Conservation (phyloP, 2,329 filamentous ascomycete genomes). For the Colletotrichum sp. region DNA sequence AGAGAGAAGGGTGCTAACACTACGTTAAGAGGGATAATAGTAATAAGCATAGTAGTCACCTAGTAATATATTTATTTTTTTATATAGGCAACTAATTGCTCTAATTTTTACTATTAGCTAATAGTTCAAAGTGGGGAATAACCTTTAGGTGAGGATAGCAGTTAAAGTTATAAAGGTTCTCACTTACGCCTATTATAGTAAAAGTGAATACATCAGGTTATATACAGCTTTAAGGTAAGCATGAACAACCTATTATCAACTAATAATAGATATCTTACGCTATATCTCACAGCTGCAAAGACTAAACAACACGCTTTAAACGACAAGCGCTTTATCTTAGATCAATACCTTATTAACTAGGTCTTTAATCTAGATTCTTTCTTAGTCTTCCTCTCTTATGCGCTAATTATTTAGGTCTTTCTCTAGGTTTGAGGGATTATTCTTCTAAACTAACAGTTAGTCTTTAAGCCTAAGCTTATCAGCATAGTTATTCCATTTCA, state of each 20-base stretch:
- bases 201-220: not conserved
- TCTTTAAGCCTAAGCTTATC: too few species aligned
- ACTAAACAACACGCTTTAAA: not conserved
- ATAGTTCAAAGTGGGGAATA: not conserved
- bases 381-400: too few species aligned
- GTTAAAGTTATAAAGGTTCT: not conserved
- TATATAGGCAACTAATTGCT: too few species aligned
- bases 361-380: too few species aligned
- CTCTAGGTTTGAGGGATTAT: too few species aligned
- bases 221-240: not conserved
- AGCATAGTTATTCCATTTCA: too few species aligned
- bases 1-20: not conserved
- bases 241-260: not conserved
- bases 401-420: too few species aligned
- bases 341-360: not conserved
- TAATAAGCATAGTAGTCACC: not conserved
- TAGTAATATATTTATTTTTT: not conserved
- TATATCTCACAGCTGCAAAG: not conserved
- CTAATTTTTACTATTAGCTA: too few species aligned
- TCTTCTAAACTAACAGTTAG: too few species aligned
- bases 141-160: not conserved
- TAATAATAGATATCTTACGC: not conserved
- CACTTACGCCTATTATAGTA: not conserved
- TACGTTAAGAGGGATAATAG: not conserved
- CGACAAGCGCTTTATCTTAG: not conserved